Base-by-base conservation (phyloP, 805 yeast species). In the Zygoascus bituminiphila region DNA sequence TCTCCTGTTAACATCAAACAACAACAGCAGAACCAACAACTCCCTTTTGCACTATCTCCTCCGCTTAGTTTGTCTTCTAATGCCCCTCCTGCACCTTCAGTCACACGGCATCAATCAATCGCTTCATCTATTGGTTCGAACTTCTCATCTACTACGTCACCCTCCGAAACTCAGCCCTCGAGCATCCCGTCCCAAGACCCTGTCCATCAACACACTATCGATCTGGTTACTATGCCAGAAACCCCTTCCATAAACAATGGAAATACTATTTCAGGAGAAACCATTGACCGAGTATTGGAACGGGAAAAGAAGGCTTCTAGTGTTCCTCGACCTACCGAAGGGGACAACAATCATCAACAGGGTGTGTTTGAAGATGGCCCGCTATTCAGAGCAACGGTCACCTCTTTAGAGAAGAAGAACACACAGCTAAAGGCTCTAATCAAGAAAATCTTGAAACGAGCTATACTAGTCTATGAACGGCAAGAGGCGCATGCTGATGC, bases 341-440 rank as follows among this genome's bases (percentile, higher is more conserved):
- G 17, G 5, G 10, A 15, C 22, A 19, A 17, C 21, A 36, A 15
- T 15, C 33, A 29, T 7, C 39, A 36, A 20, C 39, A 15, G 3
- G 39, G 22, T 36, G 22, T 36, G 39, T n/a, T 68, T 5, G 74
- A 70, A 46, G 75, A 71, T 44, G 74, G 75, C 6, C 75, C 75
- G 2, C 59, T 68, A 20, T 71, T 71, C 55, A 59, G 75, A 17
- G 70, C 72, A 19, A 63, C 72, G 4, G 56, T 71, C 14, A 59
- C 65, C 12, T 51, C 58, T 6, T 58, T 71, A 54, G 75, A 71
- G 51, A 64, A 67, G 41, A 59, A 59, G 44, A 60, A 69, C 1
- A 60, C 62, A 6, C 49, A 54, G 22, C 51, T 69, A 44, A 69
- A 70, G 43, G 51, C 59, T 21, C 55, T 59, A 23, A 55, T 64